Percentiles rank a stretch among this genome's conserved stretches.
phyloP scores from a whole-genome alignment of 345 rosid genomes.

The Raphanus raphanistrum region DNA sequence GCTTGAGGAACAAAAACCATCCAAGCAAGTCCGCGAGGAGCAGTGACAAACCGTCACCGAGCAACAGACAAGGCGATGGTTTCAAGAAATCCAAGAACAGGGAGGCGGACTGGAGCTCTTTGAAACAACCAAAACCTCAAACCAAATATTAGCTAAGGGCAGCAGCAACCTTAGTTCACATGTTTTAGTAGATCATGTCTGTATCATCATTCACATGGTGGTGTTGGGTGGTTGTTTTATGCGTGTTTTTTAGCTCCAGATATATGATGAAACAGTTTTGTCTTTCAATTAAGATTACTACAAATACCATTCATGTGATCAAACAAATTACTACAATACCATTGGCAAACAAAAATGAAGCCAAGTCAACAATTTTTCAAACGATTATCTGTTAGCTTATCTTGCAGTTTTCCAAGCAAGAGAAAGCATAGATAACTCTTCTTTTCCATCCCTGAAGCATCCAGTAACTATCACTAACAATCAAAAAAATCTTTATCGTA shows the following conservation, averaged over 20 bases:
- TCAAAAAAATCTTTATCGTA: constrained; percentile 1
- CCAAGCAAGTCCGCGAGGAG: constrained; percentile 54
- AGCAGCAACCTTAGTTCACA: too few relatives aligned
- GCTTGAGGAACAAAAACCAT: constrained; percentile 37
- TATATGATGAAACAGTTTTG: too few relatives aligned
- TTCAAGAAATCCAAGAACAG: not conserved
- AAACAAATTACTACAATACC: constrained; percentile 27
- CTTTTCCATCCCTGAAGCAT: constrained; percentile 94
- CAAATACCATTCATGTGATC: constrained; percentile 20
- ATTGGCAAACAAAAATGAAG: constrained; percentile 4
- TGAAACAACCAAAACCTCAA: too few relatives aligned
- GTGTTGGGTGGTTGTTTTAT: too few relatives aligned
- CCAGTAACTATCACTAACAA: constrained; percentile 62
- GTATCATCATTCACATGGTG: too few relatives aligned
- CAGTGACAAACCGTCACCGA: constrained; percentile 43
- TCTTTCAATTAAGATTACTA: too few relatives aligned
- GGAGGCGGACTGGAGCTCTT: not conserved
- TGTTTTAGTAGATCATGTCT: too few relatives aligned
- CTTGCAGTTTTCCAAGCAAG: constrained; percentile 57
- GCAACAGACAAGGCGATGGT: constrained; percentile 36
- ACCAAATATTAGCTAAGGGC: too few relatives aligned
- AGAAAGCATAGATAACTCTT: constrained; percentile 58
- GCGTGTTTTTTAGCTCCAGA: too few relatives aligned
- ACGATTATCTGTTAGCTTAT: constrained; percentile 15
- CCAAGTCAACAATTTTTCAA: not conserved